Evolutionary conservation across 306 rosid species (phyloP).

Genomic region (Senna tora): DNA sequence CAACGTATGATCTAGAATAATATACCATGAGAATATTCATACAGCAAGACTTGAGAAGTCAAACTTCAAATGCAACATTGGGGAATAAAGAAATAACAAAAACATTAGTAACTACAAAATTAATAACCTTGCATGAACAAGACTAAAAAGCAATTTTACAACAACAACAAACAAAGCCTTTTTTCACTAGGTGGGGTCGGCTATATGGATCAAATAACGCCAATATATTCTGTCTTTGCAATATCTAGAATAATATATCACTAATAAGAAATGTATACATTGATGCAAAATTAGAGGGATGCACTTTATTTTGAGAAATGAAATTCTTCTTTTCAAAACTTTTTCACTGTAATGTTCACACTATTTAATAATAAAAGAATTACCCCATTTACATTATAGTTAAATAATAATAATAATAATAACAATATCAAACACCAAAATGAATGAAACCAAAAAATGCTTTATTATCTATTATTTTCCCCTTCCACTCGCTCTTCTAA

Average conservation of each 20-base stretch:
- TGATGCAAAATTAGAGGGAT: neutral
- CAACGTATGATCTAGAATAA: neutral
- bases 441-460: neutral
- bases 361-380: neutral
- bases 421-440: neutral
- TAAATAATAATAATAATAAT: neutral
- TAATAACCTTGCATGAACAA: neutral
- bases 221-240: too few species aligned
- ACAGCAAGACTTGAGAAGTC: neutral
- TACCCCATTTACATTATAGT: neutral
- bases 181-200: too few species aligned
- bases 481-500: neutral
- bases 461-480: neutral
- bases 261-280: too few species aligned
- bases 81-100: neutral
- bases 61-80: constrained; percentile 2
- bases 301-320: neutral
- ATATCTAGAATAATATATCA: too few species aligned
- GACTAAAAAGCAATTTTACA: neutral
- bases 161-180: too few species aligned
- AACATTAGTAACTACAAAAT: neutral
- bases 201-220: too few species aligned
- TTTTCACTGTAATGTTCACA: neutral
- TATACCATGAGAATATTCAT: too few species aligned
- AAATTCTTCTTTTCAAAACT: neutral